Conservation (phyloP, 192 early-diverging fungal genomes). For the Coemansia guatemalensis region DNA sequence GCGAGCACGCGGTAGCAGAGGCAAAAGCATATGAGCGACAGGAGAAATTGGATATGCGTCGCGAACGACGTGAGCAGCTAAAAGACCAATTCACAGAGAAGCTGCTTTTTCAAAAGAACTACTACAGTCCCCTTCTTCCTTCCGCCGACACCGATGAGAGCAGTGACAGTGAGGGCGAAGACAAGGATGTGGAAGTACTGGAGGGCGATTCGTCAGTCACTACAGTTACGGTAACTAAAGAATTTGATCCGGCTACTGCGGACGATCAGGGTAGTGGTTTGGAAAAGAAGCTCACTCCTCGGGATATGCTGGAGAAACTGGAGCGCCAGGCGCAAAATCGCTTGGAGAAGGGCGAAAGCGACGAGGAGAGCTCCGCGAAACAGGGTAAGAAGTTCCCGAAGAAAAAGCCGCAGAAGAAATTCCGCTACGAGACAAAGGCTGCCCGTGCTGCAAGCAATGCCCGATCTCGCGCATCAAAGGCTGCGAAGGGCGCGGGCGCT, state of each 20-base stretch:
- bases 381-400: slow-evolving; percentile 14
- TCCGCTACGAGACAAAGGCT: slow-evolving; percentile 53
- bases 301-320: slow-evolving; percentile 22
- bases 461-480: slow-evolving; percentile 1
- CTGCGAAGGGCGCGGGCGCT: background rate
- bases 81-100: slow-evolving; percentile 58
- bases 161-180: slow-evolving; percentile 19
- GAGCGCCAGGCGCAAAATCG: slow-evolving; percentile 10
- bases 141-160: slow-evolving; percentile 36
- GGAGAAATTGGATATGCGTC: slow-evolving; percentile 54
- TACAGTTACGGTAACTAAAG: slow-evolving; percentile 70
- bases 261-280: slow-evolving; percentile 15
- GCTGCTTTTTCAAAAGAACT: slow-evolving; percentile 31
- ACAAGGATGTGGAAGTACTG: slow-evolving; percentile 58
- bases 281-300: slow-evolving; percentile 27
- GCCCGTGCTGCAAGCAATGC: slow-evolving; percentile 22
- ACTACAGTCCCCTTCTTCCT: slow-evolving; percentile 38
- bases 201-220: slow-evolving; percentile 59
- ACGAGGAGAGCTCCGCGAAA: background rate
- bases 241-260: slow-evolving; percentile 56
- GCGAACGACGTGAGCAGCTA: slow-evolving; percentile 56
- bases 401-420: slow-evolving; percentile 32
- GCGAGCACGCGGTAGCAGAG: slow-evolving; percentile 54
- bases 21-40: slow-evolving; percentile 59
- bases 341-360: slow-evolving; percentile 5